Base-by-base conservation (phyloP, 768 basidiomycete genomes). In the Leccinum aurantiacum region DNA sequence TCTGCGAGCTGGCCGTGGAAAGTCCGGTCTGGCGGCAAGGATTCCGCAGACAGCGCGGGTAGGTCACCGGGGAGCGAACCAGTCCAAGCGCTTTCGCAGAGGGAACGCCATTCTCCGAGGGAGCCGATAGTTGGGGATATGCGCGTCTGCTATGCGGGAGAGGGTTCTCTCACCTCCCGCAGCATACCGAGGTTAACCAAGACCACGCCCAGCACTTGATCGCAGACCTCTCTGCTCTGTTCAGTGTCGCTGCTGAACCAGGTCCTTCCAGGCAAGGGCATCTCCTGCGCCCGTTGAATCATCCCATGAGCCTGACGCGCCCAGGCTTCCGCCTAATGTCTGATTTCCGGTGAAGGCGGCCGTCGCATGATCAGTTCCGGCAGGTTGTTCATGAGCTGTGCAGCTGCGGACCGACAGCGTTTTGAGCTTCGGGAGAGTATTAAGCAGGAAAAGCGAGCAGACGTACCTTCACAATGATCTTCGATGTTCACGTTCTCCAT, bases 171-270 rank as follows among this genome's bases (percentile, higher is more conserved):
- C 41, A 75, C 72, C 74, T 86, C 82, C 11, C 81, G 76, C 56
- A 88, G 63, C 50, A 81, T 78, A 22, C 82, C 87, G 46, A 87
- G 71, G 60, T 89, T 89, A 63, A 82, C 87, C n/a, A 87, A 68
- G 41, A 82, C 77, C 3, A 82, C 83, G 3, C 82, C 83, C 53
- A 83, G 78, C 0, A 81, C 82, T 44, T 80, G 75, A 55, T 87
- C 84, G 61, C 87, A 89, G 0, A 76, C 72, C 8, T 75, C 71
- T 60, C 64, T 57, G 68, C 65, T 53, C 47, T 68, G 59, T 67
- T 76, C 63, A 69, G 67, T 55, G 31, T 48, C 19, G 6, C 59
- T 59, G 10, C 50, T 52, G 31, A 72, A 64, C 69, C 69, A 71
- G 6, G 64, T 58, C 37, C 25, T 59, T 19, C 46, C 60, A 60